Evolutionary conservation across 1,284 basidiomycete genomes (phyloP), one percentile per base, ranked within the genome.

Genomic region (Malassezia equina): DNA sequence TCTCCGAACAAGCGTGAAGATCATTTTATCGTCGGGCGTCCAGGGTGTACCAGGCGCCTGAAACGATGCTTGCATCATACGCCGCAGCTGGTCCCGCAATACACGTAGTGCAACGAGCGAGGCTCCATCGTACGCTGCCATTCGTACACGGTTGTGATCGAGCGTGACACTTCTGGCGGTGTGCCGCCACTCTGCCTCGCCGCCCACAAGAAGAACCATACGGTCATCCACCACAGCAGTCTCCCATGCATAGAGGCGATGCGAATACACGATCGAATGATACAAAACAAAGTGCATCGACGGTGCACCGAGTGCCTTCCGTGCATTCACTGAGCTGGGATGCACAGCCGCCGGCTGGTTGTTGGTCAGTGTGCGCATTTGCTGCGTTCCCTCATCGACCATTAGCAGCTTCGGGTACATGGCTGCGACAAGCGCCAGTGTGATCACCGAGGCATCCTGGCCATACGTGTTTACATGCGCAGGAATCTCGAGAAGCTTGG

Each of bases 241-340:
- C 76, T 99, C 94, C 89, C 90, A 95, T n/a, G 86, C 90, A 75
- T 76, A 98, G 27, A 96, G 77, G 75, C 84, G 87, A 77, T 86
- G 89, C 12, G 88, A 89, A 72, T 89, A 87, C 86, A 89, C 88
- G 63, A 61, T 69, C 40, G 62, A 44, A 42, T 61, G 56, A 28
- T 58, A 61, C 45, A 74, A 47, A 55, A 68, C 55, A 49, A 63
- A 64, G 52, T 60, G 60, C 45, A 52, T 47, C 28, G 62, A 58
- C 52, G 31, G 60, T 54, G 42, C 45, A 47, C 29, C 39, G 4
- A 48, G 33, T 11, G 46, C 32, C 21, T 31, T 28, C 23, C 46
- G 46, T 24, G 46, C 46, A 42, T 73, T 73, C 45, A 69, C 66
- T 28, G 69, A 71, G 7, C 88, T 88, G 0, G 93, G 94, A 75